Base-by-base conservation (phyloP, 805 yeast genomes). In the Priceomyces medius region DNA sequence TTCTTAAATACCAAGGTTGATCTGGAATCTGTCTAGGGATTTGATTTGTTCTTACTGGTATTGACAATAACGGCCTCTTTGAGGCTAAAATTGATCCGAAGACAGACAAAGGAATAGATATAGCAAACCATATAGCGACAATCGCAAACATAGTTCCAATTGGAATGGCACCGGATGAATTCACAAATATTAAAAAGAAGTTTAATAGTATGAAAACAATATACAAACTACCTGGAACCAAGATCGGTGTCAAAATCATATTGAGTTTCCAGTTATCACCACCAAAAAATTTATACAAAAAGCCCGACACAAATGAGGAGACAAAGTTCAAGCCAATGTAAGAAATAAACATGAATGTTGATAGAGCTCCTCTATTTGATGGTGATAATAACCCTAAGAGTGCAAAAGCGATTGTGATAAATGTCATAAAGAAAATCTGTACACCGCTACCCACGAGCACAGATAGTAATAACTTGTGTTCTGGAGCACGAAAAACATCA, bases 131-230 rank as follows among this genome's bases (percentile, higher is more conserved):
- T 43, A 93, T 79, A 4, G 78, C 61, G 5, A 90, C 73, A 31
- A 93, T 78, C 5, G 89, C 91, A 36, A 83, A 58, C 82, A 93
- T 80, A 14, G 97, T 88, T 14, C 96, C 95, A 35, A 85, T 64
- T 35, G 99, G 99, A 44, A 91, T 88, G 1, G 97, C 97, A 36
- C 97, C 98, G 0, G 97, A 88, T 0, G 97, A 87, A 33, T 80
- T 74, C 14, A 74, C 91, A 54, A 73, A 75, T 35, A 90, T 76
- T 57, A 93, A 74, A 64, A 90, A 83, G 67, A 91, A 81, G 65
- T 93, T 93, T 64, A 90, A 73, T 43, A 81, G 71, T 19, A 88
- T 51, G 49, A 93, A 82, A 7, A 77, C 60, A 1, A 66, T 50
- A 50, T 93, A 85, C 24, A 88, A 70, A 12, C 71, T 46, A 16